Base-by-base conservation (phyloP, 371 early-diverging fungal genomes). In the Conidiobolus coronatus region DNA sequence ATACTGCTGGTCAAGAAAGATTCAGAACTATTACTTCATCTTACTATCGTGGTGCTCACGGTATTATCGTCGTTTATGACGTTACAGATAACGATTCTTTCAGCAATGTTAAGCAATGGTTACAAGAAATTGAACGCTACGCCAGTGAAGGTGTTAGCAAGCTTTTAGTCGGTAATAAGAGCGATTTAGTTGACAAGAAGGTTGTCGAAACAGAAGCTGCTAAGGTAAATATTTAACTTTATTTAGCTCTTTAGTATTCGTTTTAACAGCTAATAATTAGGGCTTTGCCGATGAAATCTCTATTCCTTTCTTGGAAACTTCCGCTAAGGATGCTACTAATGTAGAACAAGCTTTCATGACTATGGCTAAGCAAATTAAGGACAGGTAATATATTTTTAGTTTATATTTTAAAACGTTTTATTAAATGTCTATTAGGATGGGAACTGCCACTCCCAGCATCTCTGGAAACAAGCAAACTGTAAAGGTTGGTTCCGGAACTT, bases 1-100 rank as follows among this genome's bases (percentile, higher is more conserved):
- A 97, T 65, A 99, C 98, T n/a, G 98, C 99, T 35, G 99, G 99
- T 22, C 99, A 99, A 72, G 99, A 99, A 63, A 79, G 98, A 52
- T 99, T 98, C 79, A 77, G 96, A 50, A 93, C 98, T 15, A 95
- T 99, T 51, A 95, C 98, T 34, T 88, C 91, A 0, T 91, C 93
- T 34, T 99, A 98, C 72, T 96, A 96, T 68, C 73, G 97, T 49
- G 95, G 95, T 29, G 98, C 99, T 24, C 88, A 96, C 67, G 98
- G 98, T 36, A 95, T 99, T 50, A 75, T 99, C 55, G 80, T 99
- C 36, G 94, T 94, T 20, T 99, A 98, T 66, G 98, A 98, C 65
- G 89, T 96, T 36, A 90, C 93, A 4, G 94, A 98, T 65, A 75
- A 76, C 57, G 82, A 94, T 43, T 82, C 90, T 36, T 98, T 97